Conservation (phyloP, 2,329 filamentous ascomycete species). For the Diaporthe australafricana region DNA sequence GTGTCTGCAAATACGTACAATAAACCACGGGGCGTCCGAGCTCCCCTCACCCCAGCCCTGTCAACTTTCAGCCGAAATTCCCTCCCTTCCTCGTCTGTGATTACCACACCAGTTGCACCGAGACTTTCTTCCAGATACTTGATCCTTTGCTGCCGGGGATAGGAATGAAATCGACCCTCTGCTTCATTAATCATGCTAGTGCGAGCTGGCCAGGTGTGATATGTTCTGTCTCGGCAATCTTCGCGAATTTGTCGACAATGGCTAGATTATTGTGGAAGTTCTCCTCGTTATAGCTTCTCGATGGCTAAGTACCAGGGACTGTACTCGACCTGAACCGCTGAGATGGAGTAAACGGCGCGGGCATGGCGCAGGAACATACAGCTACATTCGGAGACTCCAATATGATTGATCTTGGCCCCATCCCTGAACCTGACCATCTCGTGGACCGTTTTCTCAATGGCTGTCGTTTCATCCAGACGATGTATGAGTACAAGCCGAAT, state of each 20-base stretch:
- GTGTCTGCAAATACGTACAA: slow-evolving; percentile 9
- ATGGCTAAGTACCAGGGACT: slow-evolving; percentile 66
- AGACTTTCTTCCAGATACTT: slow-evolving; percentile 59
- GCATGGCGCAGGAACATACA: slow-evolving; percentile 55
- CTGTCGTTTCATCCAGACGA: slow-evolving; percentile 52
- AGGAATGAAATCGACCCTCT: slow-evolving; percentile 63
- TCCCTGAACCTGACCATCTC: slow-evolving; percentile 47
- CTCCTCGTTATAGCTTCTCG: slow-evolving; percentile 64
- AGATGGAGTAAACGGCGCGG: slow-evolving; percentile 45
- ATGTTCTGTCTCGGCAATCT: slow-evolving; percentile 64
- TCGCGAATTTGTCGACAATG: slow-evolving; percentile 61
- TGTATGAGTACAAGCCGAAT: slow-evolving; percentile 60
- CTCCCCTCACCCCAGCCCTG: slow-evolving; percentile 10
- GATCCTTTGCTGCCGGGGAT: slow-evolving; percentile 62
- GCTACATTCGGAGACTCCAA: slow-evolving; percentile 55
- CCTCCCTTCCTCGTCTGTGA: slow-evolving; percentile 46
- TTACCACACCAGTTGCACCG: slow-evolving; percentile 44
- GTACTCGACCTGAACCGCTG: slow-evolving; percentile 60
- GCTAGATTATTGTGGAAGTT: slow-evolving; percentile 66
- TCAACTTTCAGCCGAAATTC: neutral
- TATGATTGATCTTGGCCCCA: slow-evolving; percentile 58
- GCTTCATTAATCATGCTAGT: slow-evolving; percentile 72
- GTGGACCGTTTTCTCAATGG: slow-evolving; percentile 53
- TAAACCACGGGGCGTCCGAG: neutral
- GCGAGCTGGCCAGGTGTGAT: slow-evolving; percentile 67